Evolutionary conservation across 768 basidiomycete genomes (phyloP).

Genomic region (Thelephora ganbajun): DNA sequence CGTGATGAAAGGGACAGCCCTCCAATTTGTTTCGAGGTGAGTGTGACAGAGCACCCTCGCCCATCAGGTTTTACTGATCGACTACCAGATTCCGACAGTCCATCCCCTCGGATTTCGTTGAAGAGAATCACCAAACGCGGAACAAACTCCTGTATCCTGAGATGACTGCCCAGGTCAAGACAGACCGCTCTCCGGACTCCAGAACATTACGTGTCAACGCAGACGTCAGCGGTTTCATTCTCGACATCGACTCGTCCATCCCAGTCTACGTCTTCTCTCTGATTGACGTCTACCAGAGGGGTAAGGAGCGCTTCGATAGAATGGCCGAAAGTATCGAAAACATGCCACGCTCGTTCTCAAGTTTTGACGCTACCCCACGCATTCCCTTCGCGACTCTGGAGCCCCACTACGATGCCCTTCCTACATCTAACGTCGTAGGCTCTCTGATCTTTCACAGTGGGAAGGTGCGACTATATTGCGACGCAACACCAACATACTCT

Average conservation of each 20-base stretch:
- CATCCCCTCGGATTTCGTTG: conserved; percentile 51
- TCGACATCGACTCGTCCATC: conserved; percentile 74
- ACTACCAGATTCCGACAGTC: conserved; percentile 66
- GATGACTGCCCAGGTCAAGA: conserved; percentile 63
- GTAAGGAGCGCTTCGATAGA: conserved; percentile 62
- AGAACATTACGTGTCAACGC: conserved; percentile 50
- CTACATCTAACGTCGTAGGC: conserved; percentile 46
- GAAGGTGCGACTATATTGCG: conserved; percentile 58
- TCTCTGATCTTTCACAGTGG: conserved; percentile 77
- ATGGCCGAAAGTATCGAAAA: conserved; percentile 41
- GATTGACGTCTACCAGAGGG: conserved; percentile 72
- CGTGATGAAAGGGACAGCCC: conserved; percentile 54
- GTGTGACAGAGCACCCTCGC: conserved; percentile 8
- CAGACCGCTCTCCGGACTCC: conserved; percentile 31
- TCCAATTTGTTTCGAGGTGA: conserved; percentile 77
- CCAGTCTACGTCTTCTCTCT: conserved; percentile 70
- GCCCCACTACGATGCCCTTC: conserved; percentile 21
- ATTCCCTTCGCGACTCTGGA: conserved; percentile 6
- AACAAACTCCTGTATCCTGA: conserved; percentile 71
- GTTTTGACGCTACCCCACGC: conserved; percentile 6
- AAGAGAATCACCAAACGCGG: conserved; percentile 48
- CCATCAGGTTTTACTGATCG: neutral
- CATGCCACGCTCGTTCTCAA: conserved; percentile 30
- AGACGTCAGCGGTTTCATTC: conserved; percentile 69
- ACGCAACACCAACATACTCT: conserved; percentile 24